These are phyloP conservation scores for Umbellularia californica DNA, from an alignment of 164 flowering plant genomes.

Conservation along the genomic window DNA sequence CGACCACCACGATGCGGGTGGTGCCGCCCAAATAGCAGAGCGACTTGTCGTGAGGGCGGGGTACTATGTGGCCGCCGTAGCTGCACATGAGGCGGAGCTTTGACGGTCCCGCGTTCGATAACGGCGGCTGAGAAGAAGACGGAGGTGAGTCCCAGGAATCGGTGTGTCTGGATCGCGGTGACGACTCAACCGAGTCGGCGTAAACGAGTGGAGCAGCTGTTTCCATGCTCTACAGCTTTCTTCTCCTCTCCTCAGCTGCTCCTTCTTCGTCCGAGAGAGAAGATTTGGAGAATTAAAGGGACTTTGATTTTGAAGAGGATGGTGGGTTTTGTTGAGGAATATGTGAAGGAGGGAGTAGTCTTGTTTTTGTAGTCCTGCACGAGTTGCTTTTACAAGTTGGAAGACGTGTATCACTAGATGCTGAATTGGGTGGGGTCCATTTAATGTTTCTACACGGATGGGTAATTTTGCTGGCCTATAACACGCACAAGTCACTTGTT, in stretches of 20 bases:
- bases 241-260: too few species aligned
- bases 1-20: conserved; percentile 80
- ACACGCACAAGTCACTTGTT: too few species aligned
- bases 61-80: conserved; percentile 92
- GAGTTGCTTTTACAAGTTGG: too few species aligned
- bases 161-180: conserved; percentile 54
- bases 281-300: background rate
- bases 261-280: background rate
- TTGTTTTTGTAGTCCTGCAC: background rate
- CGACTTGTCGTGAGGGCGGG: conserved; percentile 84
- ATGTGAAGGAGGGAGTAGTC: background rate
- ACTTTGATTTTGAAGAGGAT: background rate
- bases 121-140: conserved; percentile 4
- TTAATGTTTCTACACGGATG: too few species aligned
- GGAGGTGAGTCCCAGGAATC: conserved; percentile 47
- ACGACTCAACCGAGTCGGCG: conserved; percentile 55
- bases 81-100: conserved; percentile 94
- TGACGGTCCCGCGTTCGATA: conserved; percentile 6
- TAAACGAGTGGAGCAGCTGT: conserved; percentile 16
- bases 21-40: conserved; percentile 95
- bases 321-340: background rate
- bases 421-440: too few species aligned
- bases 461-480: too few species aligned
- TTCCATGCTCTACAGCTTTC: background rate
- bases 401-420: too few species aligned